A percentile compares a stretch with the other conserved stretches of the same genome.
Conservation (phyloP, 306 rosid genomes). For the Aeschynomene evenia region DNA sequence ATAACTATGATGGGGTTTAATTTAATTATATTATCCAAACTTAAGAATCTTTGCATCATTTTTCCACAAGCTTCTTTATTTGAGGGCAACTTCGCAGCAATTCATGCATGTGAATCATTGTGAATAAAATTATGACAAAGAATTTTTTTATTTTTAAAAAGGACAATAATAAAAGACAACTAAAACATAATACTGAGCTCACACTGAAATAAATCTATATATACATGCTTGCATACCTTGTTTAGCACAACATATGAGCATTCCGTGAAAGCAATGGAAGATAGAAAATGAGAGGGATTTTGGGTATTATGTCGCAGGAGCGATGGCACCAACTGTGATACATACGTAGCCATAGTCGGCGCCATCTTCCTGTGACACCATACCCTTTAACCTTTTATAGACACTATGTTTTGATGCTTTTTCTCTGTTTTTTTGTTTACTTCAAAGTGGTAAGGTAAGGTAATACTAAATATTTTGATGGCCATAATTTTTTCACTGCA, state of each 20-base stretch:
- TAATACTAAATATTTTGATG: background rate
- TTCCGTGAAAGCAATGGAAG: background rate
- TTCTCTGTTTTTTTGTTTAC: background rate
- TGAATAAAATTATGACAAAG: too few relatives aligned
- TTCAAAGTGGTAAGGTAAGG: background rate
- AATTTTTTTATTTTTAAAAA: background rate
- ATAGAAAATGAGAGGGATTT: background rate
- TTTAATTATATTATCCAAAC: background rate
- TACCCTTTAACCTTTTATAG: constrained; percentile 17
- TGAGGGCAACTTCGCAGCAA: constrained; percentile 29
- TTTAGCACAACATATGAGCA: background rate
- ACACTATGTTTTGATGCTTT: background rate
- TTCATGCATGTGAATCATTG: background rate
- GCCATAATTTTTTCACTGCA: background rate
- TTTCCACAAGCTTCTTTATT: background rate
- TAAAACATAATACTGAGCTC: background rate
- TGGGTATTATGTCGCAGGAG: constrained; percentile 38
- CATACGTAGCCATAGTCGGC: background rate
- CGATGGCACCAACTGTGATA: constrained; percentile 8
- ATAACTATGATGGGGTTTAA: background rate
- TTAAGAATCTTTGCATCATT: background rate
- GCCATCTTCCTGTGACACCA: constrained; percentile 29
- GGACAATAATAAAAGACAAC: background rate
- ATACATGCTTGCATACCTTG: background rate
- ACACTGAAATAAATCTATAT: constrained; percentile 8